These are phyloP conservation scores for Phellopilus nigrolimitatus DNA, from an alignment of 1,284 basidiomycete species.

Conservation along the genomic window DNA sequence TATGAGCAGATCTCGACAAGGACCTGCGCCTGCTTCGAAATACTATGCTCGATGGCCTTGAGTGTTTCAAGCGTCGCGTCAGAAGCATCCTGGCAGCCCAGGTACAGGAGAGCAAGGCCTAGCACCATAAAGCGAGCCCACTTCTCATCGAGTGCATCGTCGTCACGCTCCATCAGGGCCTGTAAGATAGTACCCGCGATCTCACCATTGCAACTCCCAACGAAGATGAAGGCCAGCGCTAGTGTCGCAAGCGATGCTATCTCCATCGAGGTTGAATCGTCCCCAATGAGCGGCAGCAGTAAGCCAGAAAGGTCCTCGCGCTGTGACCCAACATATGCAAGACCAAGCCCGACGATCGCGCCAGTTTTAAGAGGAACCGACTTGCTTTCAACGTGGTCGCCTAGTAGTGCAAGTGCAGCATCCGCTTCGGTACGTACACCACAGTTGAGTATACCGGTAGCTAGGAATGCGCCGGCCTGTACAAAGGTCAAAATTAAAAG, in stretches of 20 bases:
- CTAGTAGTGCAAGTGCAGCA: conserved; percentile 86
- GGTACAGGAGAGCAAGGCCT: conserved; percentile 85
- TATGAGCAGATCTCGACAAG: conserved; percentile 94
- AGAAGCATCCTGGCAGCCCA: conserved; percentile 85
- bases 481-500: conserved; percentile 10
- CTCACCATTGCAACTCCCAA: conserved; percentile 94
- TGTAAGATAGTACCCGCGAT: conserved; percentile 88
- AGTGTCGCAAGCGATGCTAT: conserved; percentile 84
- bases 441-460: conserved; percentile 90
- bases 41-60: conserved; percentile 91
- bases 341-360: conserved; percentile 87
- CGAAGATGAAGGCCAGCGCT: conserved; percentile 92
- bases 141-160: conserved; percentile 79
- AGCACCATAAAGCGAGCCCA: conserved; percentile 92
- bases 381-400: conserved; percentile 89
- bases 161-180: conserved; percentile 85
- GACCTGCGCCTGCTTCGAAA: conserved; percentile 88
- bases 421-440: conserved; percentile 93
- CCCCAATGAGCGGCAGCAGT: conserved; percentile 77
- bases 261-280: conserved; percentile 85
- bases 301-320: conserved; percentile 81
- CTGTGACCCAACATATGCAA: conserved; percentile 92
- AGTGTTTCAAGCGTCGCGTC: conserved; percentile 96
- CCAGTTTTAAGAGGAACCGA: conserved; percentile 81
- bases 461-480: conserved; percentile 89